A percentile compares a stretch with the other conserved stretches of the same genome.
These are phyloP conservation scores for Tolypocladium cylindrosporum DNA, from an alignment of 2,329 filamentous ascomycete species.

Conservation along the genomic window DNA sequence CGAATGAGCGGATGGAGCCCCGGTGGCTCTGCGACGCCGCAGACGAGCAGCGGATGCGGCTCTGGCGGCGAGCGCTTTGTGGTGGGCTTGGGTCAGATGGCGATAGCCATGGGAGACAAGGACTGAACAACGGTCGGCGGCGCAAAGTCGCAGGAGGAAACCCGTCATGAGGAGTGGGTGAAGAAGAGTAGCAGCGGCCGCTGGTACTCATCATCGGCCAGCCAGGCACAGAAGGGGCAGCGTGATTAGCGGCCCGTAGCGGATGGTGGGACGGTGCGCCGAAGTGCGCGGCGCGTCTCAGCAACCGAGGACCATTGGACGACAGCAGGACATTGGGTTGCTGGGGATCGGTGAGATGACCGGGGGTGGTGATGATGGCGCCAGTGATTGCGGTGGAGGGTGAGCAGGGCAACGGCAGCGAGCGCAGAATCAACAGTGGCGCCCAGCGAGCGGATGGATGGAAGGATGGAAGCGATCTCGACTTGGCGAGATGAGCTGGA, in stretches of 20 bases:
- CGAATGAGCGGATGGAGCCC: conserved; percentile 25
- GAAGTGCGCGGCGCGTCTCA: conserved; percentile 1
- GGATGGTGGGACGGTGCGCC: not conserved
- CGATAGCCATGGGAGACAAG: conserved; percentile 34
- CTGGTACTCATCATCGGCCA: conserved; percentile 1
- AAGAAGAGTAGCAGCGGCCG: conserved; percentile 11
- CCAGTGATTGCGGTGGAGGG: not conserved
- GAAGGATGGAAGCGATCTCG: not conserved
- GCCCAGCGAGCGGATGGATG: not conserved
- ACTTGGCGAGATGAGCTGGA: not conserved
- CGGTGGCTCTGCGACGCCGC: conserved; percentile 25
- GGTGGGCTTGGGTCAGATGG: conserved; percentile 26
- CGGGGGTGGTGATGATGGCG: not conserved
- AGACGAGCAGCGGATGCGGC: conserved; percentile 22
- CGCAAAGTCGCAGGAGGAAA: conserved; percentile 36
- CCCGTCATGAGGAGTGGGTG: conserved; percentile 31
- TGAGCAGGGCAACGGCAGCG: not conserved
- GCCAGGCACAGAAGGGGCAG: not conserved
- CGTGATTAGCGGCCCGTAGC: not conserved
- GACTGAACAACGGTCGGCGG: conserved; percentile 34
- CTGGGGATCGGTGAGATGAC: not conserved
- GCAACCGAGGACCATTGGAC: conserved; percentile 1
- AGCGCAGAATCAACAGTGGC: not conserved
- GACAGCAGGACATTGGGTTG: not conserved
- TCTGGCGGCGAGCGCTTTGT: conserved; percentile 32